phyloP scores from a whole-genome alignment of 225 moss, liverwort and hornwort genomes.

The Straminergon stramineum region DNA sequence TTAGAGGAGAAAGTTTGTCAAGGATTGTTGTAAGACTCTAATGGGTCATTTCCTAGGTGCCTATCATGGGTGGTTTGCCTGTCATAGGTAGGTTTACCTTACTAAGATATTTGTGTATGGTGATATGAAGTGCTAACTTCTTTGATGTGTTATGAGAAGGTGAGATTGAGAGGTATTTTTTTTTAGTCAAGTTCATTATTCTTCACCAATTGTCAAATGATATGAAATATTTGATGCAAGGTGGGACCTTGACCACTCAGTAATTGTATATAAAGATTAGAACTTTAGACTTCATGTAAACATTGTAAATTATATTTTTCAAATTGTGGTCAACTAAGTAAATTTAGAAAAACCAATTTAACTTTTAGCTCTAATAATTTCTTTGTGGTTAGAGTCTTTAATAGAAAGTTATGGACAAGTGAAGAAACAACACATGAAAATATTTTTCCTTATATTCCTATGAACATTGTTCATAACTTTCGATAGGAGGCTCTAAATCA shows the following conservation, averaged over 20 bases:
- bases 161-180: background rate
- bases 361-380: rapidly evolving
- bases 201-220: background rate
- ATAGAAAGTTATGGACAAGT: background rate
- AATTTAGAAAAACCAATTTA: background rate
- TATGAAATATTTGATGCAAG: background rate
- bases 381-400: background rate
- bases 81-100: too few relatives aligned
- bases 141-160: background rate
- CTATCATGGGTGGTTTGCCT: too few relatives aligned
- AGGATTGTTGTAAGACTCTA: too few relatives aligned
- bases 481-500: background rate
- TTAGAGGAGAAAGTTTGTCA: too few relatives aligned
- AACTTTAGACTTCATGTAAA: background rate
- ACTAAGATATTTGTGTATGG: background rate
- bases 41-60: too few relatives aligned
- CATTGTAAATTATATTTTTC: background rate
- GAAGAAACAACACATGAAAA: rapidly evolving
- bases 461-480: background rate
- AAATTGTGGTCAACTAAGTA: rapidly evolving
- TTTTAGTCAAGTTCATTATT: background rate
- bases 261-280: rapidly evolving
- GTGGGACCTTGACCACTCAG: rapidly evolving
- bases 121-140: background rate
- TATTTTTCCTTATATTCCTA: rapidly evolving